Percentiles rank a stretch among this genome's conserved stretches.
These are phyloP conservation scores for Pseudogymnoascus sp. DNA, from an alignment of 2,329 filamentous ascomycete genomes.

Conservation along the genomic window DNA sequence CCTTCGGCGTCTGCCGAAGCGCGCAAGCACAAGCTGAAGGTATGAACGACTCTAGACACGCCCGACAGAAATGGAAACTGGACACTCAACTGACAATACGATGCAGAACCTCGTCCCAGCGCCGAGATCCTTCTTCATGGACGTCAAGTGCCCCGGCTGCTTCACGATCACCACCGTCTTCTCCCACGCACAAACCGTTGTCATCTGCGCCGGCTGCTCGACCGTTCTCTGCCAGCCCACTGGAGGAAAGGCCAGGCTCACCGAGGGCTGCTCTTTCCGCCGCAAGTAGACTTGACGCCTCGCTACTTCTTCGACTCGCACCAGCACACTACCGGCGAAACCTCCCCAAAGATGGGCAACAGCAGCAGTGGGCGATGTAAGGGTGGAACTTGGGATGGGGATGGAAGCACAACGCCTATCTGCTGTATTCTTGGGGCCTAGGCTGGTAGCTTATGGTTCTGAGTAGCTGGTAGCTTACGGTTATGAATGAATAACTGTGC, in stretches of 20 bases:
- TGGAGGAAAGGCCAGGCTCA: conserved; percentile 97
- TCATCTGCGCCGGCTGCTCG: conserved; percentile 99
- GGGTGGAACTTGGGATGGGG: conserved; percentile 1
- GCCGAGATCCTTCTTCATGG: conserved; percentile 99
- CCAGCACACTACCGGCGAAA: conserved; percentile 21
- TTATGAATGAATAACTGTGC: conserved; percentile 11
- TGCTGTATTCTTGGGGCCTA: conserved; percentile 10
- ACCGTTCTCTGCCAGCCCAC: conserved; percentile 99
- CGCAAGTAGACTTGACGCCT: conserved; percentile 76
- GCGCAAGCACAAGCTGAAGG: conserved; percentile 99
- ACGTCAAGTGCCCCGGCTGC: conserved; percentile 99
- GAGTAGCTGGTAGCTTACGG: conserved; percentile 4
- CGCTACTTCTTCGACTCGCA: conserved; percentile 32
- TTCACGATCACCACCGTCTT: conserved; percentile 99
- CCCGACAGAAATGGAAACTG: conserved; percentile 8
- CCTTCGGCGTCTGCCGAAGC: conserved; percentile 94
- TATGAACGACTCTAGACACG: conserved; percentile 39
- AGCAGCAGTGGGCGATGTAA: conserved; percentile 9
- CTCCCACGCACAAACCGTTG: conserved; percentile 99
- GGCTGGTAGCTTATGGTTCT: conserved; percentile 8
- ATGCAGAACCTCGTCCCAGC: conserved; percentile 80
- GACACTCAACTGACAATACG: conserved; percentile 18
- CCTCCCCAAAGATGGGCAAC: conserved; percentile 9
- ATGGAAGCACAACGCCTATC: conserved; percentile 3
- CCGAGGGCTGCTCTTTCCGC: conserved; percentile 99